Conservation (phyloP, 805 yeast species). For the Myxozyma monticola region DNA sequence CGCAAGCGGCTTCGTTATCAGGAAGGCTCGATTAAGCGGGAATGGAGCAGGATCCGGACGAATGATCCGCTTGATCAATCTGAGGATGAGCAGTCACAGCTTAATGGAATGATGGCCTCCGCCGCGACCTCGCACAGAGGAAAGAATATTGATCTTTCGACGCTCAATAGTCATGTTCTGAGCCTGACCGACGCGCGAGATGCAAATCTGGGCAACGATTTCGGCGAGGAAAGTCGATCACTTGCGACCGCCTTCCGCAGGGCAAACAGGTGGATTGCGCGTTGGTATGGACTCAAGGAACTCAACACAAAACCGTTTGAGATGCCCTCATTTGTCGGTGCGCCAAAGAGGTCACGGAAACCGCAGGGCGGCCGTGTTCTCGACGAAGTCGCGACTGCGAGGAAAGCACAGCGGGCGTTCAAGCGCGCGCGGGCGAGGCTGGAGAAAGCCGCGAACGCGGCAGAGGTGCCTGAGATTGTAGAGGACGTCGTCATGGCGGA, state of each 20-base stretch:
- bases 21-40: slow-evolving; percentile 34
- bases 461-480: neutral
- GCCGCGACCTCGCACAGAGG: slow-evolving; percentile 30
- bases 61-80: slow-evolving; percentile 41
- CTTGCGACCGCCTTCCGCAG: slow-evolving; percentile 32
- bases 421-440: neutral
- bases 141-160: slow-evolving; percentile 20
- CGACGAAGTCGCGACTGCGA: neutral
- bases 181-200: slow-evolving; percentile 19
- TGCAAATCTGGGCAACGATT: slow-evolving; percentile 30
- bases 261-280: slow-evolving; percentile 34
- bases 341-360: no score
- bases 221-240: slow-evolving; percentile 35
- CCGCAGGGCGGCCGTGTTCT: no score
- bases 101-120: slow-evolving; percentile 28
- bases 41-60: slow-evolving; percentile 36
- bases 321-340: neutral
- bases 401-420: no score
- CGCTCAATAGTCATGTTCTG: slow-evolving; percentile 22
- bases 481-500: neutral
- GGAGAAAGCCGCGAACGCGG: neutral
- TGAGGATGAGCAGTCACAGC: slow-evolving; percentile 36
- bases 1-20: slow-evolving; percentile 27
- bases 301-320: neutral
- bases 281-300: slow-evolving; percentile 28